These are phyloP conservation scores for Evernia prunastri DNA, from an alignment of 495 filamentous ascomycete species.

Conservation along the genomic window DNA sequence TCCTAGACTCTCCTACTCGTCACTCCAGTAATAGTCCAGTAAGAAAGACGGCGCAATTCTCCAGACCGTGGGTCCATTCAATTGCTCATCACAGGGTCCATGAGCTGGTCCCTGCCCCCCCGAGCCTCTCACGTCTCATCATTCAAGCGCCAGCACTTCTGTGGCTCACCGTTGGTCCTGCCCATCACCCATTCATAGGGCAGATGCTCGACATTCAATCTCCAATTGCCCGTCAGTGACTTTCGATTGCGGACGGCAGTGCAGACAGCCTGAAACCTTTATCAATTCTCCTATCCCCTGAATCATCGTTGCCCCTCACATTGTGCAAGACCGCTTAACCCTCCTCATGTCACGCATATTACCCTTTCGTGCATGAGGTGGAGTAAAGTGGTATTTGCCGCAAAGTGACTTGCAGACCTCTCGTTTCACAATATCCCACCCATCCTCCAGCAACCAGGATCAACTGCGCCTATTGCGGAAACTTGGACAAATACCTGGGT, in stretches of 20 bases:
- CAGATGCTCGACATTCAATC: slow-evolving; percentile 9
- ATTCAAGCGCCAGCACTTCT: slow-evolving; percentile 26
- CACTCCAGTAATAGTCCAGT: slow-evolving; percentile 5
- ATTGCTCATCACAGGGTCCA: slow-evolving; percentile 16
- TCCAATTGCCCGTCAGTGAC: slow-evolving; percentile 16
- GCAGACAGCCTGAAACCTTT: slow-evolving; percentile 23
- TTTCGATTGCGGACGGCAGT: slow-evolving; percentile 13
- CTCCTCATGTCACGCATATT: slow-evolving; percentile 21
- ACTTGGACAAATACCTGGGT: slow-evolving; percentile 14
- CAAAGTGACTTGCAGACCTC: slow-evolving; percentile 21
- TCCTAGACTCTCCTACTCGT: background rate
- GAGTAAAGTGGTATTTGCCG: slow-evolving; percentile 21
- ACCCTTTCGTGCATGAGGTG: slow-evolving; percentile 24
- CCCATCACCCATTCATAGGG: slow-evolving; percentile 19
- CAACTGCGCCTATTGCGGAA: slow-evolving; percentile 12
- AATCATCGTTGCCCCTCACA: slow-evolving; percentile 6
- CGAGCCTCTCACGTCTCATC: slow-evolving; percentile 10
- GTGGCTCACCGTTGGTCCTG: slow-evolving; percentile 21
- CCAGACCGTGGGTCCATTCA: background rate
- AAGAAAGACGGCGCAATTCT: background rate
- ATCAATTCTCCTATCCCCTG: slow-evolving; percentile 21
- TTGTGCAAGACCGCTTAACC: slow-evolving; percentile 16
- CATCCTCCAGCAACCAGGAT: background rate
- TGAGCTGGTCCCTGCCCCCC: background rate
- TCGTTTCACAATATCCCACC: slow-evolving; percentile 21